phyloP scores from a whole-genome alignment of 148 eudicot species.

The Spergularia marina region DNA sequence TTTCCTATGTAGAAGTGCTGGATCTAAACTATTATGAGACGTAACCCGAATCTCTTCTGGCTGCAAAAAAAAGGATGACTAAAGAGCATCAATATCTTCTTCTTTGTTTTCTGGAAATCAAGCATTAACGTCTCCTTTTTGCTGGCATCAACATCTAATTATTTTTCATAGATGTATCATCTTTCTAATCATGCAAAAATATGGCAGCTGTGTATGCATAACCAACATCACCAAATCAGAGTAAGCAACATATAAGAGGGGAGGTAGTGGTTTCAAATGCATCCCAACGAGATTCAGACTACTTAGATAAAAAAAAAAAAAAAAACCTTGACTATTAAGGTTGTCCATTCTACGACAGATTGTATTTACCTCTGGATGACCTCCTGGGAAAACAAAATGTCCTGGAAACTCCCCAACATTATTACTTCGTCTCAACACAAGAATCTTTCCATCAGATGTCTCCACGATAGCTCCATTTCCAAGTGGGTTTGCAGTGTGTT shows the following conservation, averaged over 20 bases:
- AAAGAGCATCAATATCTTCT: neutral
- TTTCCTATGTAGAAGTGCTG: slow-evolving; percentile 34
- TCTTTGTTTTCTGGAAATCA: too few relatives aligned
- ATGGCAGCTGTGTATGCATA: slow-evolving; percentile 9
- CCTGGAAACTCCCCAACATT: slow-evolving; percentile 96
- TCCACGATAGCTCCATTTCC: slow-evolving; percentile 92
- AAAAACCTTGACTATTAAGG: neutral
- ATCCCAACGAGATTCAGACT: neutral
- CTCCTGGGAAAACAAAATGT: slow-evolving; percentile 93
- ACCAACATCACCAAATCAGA: neutral
- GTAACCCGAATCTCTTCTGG: slow-evolving; percentile 70
- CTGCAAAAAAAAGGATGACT: slow-evolving; percentile 35
- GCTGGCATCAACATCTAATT: too few relatives aligned
- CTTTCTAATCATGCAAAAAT: neutral
- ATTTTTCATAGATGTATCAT: too few relatives aligned
- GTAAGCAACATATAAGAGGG: neutral
- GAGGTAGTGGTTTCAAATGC: neutral
- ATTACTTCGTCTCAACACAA: slow-evolving; percentile 81
- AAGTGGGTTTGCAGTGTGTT: slow-evolving; percentile 84
- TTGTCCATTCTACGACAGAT: neutral
- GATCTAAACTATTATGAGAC: slow-evolving; percentile 37
- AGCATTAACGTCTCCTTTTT: too few relatives aligned
- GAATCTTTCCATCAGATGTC: slow-evolving; percentile 67
- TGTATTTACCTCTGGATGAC: slow-evolving; percentile 87
- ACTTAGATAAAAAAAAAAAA: neutral